Percentiles rank a stretch among this genome's conserved stretches.
phyloP scores from a whole-genome alignment of 768 basidiomycete species.

The Boletus rufocinnamomeus region DNA sequence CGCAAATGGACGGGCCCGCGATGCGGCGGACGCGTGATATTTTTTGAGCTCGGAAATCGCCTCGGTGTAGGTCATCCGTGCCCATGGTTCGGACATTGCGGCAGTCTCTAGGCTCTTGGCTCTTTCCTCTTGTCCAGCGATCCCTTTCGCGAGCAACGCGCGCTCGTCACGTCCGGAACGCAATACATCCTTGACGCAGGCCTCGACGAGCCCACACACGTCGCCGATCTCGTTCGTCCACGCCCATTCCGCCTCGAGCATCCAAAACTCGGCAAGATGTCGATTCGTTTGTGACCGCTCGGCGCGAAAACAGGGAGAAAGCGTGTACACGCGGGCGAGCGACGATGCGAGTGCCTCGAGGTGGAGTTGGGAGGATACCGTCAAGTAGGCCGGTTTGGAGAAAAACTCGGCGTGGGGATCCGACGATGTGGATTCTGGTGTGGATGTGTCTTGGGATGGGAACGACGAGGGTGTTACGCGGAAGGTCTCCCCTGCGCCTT shows the following conservation, averaged over 20 bases:
- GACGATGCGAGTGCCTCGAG: constrained; percentile 84
- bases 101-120: constrained; percentile 40
- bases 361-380: constrained; percentile 95
- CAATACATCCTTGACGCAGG: constrained; percentile 47
- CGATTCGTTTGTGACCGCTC: constrained; percentile 85
- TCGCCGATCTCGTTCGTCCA: constrained; percentile 50
- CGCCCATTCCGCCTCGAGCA: constrained; percentile 96
- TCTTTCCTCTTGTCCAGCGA: constrained; percentile 37
- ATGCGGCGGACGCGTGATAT: constrained; percentile 31
- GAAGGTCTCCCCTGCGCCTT: constrained; percentile 95
- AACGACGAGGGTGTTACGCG: constrained; percentile 48
- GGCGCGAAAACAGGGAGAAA: constrained; percentile 93
- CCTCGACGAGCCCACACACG: constrained; percentile 60
- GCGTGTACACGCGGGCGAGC: constrained; percentile 83
- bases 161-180: constrained; percentile 34
- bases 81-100: constrained; percentile 52
- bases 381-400: constrained; percentile 74
- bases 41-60: constrained; percentile 62
- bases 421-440: neutral
- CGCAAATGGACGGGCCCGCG: constrained; percentile 43
- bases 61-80: constrained; percentile 74
- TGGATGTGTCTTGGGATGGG: constrained; percentile 1
- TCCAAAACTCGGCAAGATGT: constrained; percentile 99
- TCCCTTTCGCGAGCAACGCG: constrained; percentile 35
- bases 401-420: constrained; percentile 60